phyloP scores from a whole-genome alignment of 805 yeast species.

The Maudiozyma bulderi region DNA sequence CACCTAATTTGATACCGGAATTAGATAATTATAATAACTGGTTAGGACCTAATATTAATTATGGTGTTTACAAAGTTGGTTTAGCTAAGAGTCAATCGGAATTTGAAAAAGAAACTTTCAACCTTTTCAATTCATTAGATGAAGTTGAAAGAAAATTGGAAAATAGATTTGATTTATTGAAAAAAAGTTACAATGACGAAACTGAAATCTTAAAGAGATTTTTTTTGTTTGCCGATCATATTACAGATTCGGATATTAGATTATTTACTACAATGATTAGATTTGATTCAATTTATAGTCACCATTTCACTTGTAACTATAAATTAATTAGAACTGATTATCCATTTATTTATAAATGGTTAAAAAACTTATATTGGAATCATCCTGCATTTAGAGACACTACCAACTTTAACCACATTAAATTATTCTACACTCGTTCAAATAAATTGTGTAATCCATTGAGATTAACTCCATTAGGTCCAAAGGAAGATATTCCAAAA shows the following conservation, averaged over 20 bases:
- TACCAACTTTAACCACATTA: conserved; percentile 85
- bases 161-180: conserved; percentile 30
- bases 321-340: conserved; percentile 68
- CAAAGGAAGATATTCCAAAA: conserved; percentile 54
- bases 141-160: conserved; percentile 55
- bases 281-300: conserved; percentile 86
- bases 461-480: conserved; percentile 82
- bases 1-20: conserved; percentile 39
- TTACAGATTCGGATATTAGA: conserved; percentile 87
- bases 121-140: conserved; percentile 58
- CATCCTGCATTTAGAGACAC: conserved; percentile 63
- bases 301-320: conserved; percentile 88
- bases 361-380: conserved; percentile 74
- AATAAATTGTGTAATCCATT: conserved; percentile 70
- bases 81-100: conserved; percentile 70
- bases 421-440: conserved; percentile 79
- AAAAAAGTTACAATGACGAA: conserved; percentile 10
- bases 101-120: conserved; percentile 58
- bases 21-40: conserved; percentile 76
- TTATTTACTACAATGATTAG: conserved; percentile 79
- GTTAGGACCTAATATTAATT: conserved; percentile 78
- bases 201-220: conserved; percentile 18
- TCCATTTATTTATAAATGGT: conserved; percentile 72
- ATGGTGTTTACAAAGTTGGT: conserved; percentile 88
- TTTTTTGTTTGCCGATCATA: conserved; percentile 48